Evolutionary conservation across 352 stramenopile genomes (phyloP).

Genomic region (Bremia lactucae): DNA sequence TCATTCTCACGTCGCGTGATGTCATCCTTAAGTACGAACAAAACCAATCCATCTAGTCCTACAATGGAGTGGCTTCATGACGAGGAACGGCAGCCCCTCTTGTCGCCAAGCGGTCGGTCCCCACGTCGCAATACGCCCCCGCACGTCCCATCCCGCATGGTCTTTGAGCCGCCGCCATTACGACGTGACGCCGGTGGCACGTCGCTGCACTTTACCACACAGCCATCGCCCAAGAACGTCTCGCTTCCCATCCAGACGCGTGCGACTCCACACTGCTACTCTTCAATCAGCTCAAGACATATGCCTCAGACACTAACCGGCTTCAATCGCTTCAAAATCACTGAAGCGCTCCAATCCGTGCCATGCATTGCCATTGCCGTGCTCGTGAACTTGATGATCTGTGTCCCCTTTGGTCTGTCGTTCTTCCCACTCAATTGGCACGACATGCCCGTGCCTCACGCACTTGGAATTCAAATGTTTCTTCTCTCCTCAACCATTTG

Average conservation of each 20-base stretch:
- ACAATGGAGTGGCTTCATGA: slow-evolving; percentile 20
- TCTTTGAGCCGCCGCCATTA: slow-evolving; percentile 60
- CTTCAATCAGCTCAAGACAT: slow-evolving; percentile 9
- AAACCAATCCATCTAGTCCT: neutral
- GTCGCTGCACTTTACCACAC: slow-evolving; percentile 36
- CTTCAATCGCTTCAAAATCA: slow-evolving; percentile 17
- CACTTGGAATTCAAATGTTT: slow-evolving; percentile 78
- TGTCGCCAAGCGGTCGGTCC: slow-evolving; percentile 9
- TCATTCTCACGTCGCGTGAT: no score
- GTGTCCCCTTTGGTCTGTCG: slow-evolving; percentile 72
- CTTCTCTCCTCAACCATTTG: slow-evolving; percentile 67
- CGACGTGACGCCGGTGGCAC: slow-evolving; percentile 41
- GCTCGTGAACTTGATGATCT: slow-evolving; percentile 82
- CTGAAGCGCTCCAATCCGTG: slow-evolving; percentile 27
- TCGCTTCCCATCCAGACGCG: slow-evolving; percentile 12
- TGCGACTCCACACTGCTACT: slow-evolving; percentile 13
- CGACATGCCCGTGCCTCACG: slow-evolving; percentile 61
- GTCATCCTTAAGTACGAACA: no score
- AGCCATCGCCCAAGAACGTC: slow-evolving; percentile 13
- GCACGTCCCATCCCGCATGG: slow-evolving; percentile 25
- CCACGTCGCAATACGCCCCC: slow-evolving; percentile 6
- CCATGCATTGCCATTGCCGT: slow-evolving; percentile 62
- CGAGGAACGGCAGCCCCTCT: slow-evolving; percentile 11
- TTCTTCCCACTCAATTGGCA: slow-evolving; percentile 79
- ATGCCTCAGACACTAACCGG: slow-evolving; percentile 7